Evolutionary conservation across 306 rosid species (phyloP).

Genomic region (Prunus mongolica): DNA sequence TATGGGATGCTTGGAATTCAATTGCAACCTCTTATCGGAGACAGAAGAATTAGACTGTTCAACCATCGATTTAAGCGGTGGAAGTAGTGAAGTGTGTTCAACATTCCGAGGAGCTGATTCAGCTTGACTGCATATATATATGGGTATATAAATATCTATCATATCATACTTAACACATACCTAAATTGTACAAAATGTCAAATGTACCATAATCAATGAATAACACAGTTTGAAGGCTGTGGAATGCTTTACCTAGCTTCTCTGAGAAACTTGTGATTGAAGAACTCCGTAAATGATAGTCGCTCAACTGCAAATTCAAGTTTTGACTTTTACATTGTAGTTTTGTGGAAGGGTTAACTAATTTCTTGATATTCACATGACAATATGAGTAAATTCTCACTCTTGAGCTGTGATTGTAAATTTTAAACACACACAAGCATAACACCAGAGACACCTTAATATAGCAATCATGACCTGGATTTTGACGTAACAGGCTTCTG

Average conservation of each 20-base stretch:
- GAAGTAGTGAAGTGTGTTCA: conserved; percentile 32
- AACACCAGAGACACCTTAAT: conserved; percentile 12
- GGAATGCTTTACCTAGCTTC: conserved; percentile 51
- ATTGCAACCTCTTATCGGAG: conserved; percentile 26
- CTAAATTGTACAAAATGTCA: background rate
- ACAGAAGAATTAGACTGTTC: conserved; percentile 30
- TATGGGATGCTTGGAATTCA: conserved; percentile 27
- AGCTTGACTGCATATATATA: background rate
- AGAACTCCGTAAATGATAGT: conserved; percentile 77
- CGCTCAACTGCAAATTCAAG: conserved; percentile 79
- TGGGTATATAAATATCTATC: background rate
- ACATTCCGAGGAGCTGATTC: conserved; percentile 4
- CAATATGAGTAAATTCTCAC: conserved; percentile 1
- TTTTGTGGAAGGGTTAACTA: conserved; percentile 14
- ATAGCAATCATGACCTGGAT: conserved; percentile 62
- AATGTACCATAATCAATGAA: conserved; percentile 2
- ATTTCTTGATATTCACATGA: background rate
- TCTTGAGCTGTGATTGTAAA: conserved; percentile 1
- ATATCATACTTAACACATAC: background rate
- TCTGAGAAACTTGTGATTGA: conserved; percentile 61
- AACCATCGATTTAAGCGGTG: conserved; percentile 23
- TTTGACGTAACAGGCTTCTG: conserved; percentile 77
- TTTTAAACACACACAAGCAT: conserved; percentile 7
- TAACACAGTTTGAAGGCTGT: background rate
- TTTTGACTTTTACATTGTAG: conserved; percentile 26